A percentile compares a stretch with the other conserved stretches of the same genome.
Conservation (phyloP, 352 stramenopile genomes). For the Paralagenidium karlingii region DNA sequence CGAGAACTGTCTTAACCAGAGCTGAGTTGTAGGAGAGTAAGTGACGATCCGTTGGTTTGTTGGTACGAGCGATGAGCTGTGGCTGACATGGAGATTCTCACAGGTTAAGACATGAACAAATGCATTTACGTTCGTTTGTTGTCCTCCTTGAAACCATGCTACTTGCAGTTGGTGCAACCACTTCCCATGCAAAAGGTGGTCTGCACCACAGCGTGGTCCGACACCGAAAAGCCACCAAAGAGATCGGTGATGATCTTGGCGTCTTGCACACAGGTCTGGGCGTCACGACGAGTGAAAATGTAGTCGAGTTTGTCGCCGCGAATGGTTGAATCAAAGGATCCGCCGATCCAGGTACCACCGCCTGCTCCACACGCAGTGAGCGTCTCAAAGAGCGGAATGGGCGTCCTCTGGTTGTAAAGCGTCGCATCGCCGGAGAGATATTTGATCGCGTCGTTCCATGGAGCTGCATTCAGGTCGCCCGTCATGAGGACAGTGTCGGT, state of each 20-base stretch:
- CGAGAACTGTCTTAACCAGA: no score
- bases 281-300: constrained; percentile 52
- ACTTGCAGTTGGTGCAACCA: no score
- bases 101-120: no score
- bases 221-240: no score
- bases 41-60: no score
- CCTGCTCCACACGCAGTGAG: constrained; percentile 21
- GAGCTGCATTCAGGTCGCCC: constrained; percentile 46
- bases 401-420: constrained; percentile 15
- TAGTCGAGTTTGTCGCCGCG: constrained; percentile 47
- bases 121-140: no score
- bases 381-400: constrained; percentile 49
- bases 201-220: constrained; percentile 47
- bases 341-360: constrained; percentile 52
- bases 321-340: constrained; percentile 23
- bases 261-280: no score
- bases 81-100: no score
- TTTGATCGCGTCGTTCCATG: constrained; percentile 16
- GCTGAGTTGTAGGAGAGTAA: no score
- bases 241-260: no score
- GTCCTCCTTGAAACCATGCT: no score
- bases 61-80: no score
- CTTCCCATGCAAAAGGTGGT: constrained; percentile 51
- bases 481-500: constrained; percentile 48
- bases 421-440: constrained; percentile 19